Percentiles rank a stretch among this genome's conserved stretches.
phyloP scores from a whole-genome alignment of 2,329 filamentous ascomycete species.

The Fusarium sp. region DNA sequence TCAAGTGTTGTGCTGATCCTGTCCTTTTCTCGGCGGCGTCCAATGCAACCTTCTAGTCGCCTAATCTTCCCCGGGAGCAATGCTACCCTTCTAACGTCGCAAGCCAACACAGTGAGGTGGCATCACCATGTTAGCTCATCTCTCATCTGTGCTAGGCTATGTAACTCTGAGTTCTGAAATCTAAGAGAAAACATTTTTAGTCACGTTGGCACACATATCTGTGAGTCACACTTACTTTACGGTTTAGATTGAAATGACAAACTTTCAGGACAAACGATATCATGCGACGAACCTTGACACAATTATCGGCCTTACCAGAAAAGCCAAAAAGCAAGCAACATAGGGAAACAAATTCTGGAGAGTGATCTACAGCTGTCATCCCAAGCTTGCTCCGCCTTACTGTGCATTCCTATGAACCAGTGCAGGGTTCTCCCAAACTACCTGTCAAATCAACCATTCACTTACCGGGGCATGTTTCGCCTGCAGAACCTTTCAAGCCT shows the following conservation, averaged over 20 bases:
- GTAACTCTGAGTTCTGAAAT: neutral
- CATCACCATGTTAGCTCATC: neutral
- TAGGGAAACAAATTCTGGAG: neutral
- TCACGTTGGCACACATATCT: neutral
- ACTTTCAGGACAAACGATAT: neutral
- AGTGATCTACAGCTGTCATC: neutral
- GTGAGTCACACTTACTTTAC: neutral
- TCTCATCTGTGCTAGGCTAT: neutral
- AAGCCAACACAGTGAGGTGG: neutral
- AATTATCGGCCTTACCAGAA: neutral
- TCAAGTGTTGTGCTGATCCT: neutral
- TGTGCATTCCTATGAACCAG: neutral
- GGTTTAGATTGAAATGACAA: neutral
- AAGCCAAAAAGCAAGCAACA: neutral
- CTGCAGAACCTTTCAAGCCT: neutral
- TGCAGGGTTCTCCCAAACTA: neutral
- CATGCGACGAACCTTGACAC: neutral
- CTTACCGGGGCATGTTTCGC: constrained; percentile 13
- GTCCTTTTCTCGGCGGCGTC: too few species aligned
- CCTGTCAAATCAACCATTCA: neutral
- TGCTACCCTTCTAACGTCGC: neutral
- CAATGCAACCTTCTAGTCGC: constrained; percentile 8
- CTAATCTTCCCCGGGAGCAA: neutral
- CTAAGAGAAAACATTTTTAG: neutral
- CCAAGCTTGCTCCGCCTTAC: neutral